phyloP scores from a whole-genome alignment of 108 stramenopile species.

The Conticribra weissflogii region DNA sequence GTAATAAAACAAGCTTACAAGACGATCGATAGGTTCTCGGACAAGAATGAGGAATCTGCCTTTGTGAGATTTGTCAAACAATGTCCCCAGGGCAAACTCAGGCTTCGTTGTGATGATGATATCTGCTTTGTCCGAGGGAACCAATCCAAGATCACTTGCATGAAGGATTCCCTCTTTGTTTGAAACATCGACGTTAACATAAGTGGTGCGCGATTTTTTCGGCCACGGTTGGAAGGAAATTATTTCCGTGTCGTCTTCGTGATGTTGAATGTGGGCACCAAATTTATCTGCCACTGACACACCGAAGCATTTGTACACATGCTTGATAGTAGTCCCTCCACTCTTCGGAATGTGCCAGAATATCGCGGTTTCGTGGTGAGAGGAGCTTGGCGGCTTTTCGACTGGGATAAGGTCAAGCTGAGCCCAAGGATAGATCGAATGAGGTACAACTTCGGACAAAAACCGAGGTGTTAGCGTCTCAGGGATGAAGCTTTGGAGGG shows the following conservation, averaged over 20 bases:
- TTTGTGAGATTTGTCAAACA: constrained; percentile 41
- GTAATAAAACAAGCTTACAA: constrained; percentile 58
- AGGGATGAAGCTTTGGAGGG: too few relatives aligned
- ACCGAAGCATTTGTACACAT: constrained; percentile 37
- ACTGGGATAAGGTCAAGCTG: constrained; percentile 1
- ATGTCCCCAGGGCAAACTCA: constrained; percentile 29
- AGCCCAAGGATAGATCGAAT: constrained; percentile 22
- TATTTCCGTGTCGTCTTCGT: constrained; percentile 8
- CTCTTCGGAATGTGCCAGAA: constrained; percentile 45
- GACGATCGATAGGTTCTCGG: constrained; percentile 52
- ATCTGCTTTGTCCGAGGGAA: constrained; percentile 36
- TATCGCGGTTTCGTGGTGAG: constrained; percentile 23
- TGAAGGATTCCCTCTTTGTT: constrained; percentile 22
- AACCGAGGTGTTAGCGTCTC: too few relatives aligned
- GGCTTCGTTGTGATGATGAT: constrained; percentile 45
- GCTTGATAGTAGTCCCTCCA: constrained; percentile 45
- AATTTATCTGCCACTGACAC: constrained; percentile 30
- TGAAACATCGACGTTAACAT: constrained; percentile 22
- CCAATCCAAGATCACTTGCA: constrained; percentile 36
- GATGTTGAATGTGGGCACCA: constrained; percentile 24
- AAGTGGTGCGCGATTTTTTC: not conserved
- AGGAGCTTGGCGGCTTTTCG: not conserved
- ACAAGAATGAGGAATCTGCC: constrained; percentile 41
- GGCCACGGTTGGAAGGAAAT: constrained; percentile 5
- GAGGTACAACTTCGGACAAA: too few relatives aligned